Evolutionary conservation across 768 basidiomycete genomes (phyloP), one percentile per base, ranked within the genome.

Genomic region (Pleurotus eryngii): DNA sequence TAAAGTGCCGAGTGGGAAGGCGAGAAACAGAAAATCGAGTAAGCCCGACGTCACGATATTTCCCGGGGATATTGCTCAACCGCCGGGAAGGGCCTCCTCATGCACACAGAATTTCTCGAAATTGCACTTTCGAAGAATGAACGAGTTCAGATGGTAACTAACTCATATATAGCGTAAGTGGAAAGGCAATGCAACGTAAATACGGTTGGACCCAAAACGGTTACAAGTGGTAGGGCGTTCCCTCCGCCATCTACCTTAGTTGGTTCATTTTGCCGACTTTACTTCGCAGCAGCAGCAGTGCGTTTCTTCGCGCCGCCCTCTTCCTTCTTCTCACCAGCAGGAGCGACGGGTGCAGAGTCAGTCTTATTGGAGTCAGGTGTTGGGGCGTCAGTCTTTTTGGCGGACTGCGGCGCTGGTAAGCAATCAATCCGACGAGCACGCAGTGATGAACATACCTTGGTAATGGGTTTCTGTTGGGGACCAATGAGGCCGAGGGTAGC

Each of bases 401-500:
- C 66, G 40, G 87, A 85, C 81, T 88, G 58, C 20, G 14, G 57
- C 17, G 39, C 22, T 38, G 46, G 17, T 58, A 40, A 50, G 49
- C 26, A 27, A 30, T 46, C 18, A 62, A 35, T 47, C 18, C 53
- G 9, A 50, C 40, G n/a, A 24, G 60, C 12, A 15, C 27, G 30
- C 20, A 64, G 60, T 12, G 40, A 35, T 37, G 39, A 4, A 47
- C 15, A n/a, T 2, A 87, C 87, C 79, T 87, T 87, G 61, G 87
- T 84, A 60, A 86, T 79, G 55, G 91, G 85, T 68, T 89, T 85
- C 69, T 86, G 82, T 49, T 80, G 77, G 51, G 81, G 81, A 61
- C 92, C 89, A 69, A 94, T 81, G 65, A 95, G 75, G 56, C 92
- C 86, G 60, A 92, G 82, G 67, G 93, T 75, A 39, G 82, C 81